Conservation (phyloP, 768 basidiomycete genomes). For the Leccinum pellstonianum region DNA sequence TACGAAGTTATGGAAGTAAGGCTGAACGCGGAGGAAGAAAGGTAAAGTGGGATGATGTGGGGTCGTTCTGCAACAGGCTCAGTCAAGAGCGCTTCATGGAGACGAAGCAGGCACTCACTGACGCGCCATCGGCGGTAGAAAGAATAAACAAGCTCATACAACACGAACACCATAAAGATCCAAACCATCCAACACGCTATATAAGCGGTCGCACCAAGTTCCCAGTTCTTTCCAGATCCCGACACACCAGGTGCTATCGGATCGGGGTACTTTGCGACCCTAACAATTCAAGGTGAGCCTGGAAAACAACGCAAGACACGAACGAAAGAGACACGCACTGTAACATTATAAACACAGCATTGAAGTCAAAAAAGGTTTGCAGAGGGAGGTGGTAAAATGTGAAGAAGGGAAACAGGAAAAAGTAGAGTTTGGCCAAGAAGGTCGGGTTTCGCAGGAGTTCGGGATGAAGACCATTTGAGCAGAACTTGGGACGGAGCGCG, state of each 20-base stretch:
- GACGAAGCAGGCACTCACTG: slow-evolving; percentile 52
- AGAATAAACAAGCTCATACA: slow-evolving; percentile 77
- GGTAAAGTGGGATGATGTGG: slow-evolving; percentile 76
- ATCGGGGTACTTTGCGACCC: slow-evolving; percentile 74
- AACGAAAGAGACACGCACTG: slow-evolving; percentile 55
- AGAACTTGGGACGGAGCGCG: slow-evolving; percentile 61
- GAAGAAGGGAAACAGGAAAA: slow-evolving; percentile 66
- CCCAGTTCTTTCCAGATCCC: slow-evolving; percentile 77
- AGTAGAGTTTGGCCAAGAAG: slow-evolving; percentile 54
- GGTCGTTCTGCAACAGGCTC: slow-evolving; percentile 65
- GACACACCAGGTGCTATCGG: slow-evolving; percentile 66
- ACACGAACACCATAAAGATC: slow-evolving; percentile 66
- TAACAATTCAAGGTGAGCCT: slow-evolving; percentile 31
- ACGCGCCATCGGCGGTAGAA: slow-evolving; percentile 75
- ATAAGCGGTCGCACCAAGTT: slow-evolving; percentile 79
- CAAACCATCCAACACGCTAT: slow-evolving; percentile 77
- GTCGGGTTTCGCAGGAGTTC: slow-evolving; percentile 66
- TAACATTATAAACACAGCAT: slow-evolving; percentile 77
- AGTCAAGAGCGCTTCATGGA: slow-evolving; percentile 10
- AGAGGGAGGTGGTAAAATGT: slow-evolving; percentile 70
- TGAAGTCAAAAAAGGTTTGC: slow-evolving; percentile 88
- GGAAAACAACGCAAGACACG: neutral
- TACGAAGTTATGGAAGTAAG: slow-evolving; percentile 77
- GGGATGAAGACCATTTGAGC: slow-evolving; percentile 63
- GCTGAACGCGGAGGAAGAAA: slow-evolving; percentile 76